These are phyloP conservation scores for Thielaviopsis ethacetica DNA, from an alignment of 2,329 filamentous ascomycete species.

Conservation along the genomic window DNA sequence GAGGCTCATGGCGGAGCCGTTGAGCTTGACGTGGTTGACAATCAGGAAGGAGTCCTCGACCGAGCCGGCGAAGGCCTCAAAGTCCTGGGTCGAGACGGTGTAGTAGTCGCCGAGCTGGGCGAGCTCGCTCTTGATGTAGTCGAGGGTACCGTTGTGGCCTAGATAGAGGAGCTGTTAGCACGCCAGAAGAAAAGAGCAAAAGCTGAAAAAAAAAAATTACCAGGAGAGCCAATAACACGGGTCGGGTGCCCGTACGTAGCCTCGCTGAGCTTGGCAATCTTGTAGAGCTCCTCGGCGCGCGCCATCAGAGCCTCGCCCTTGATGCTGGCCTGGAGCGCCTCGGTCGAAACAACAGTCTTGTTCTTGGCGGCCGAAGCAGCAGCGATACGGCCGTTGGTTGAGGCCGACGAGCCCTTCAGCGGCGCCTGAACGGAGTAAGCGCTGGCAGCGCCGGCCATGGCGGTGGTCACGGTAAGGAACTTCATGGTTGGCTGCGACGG, in stretches of 20 bases:
- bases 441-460: slow-evolving; percentile 9
- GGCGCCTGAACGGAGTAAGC: slow-evolving; percentile 10
- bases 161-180: not conserved
- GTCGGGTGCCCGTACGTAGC: slow-evolving; percentile 52
- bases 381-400: not conserved
- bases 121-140: slow-evolving; percentile 43
- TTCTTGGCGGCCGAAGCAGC: slow-evolving; percentile 12
- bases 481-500: slow-evolving; percentile 4
- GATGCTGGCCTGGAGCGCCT: slow-evolving; percentile 41
- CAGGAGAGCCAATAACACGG: slow-evolving; percentile 51
- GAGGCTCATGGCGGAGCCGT: slow-evolving; percentile 42
- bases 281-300: slow-evolving; percentile 44
- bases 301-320: slow-evolving; percentile 36
- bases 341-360: slow-evolving; percentile 32
- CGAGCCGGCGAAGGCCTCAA: slow-evolving; percentile 44
- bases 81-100: slow-evolving; percentile 43
- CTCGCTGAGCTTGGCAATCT: slow-evolving; percentile 41
- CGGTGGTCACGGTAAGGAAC: slow-evolving; percentile 4
- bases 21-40: slow-evolving; percentile 33
- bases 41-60: slow-evolving; percentile 43
- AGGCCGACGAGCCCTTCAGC: not conserved
- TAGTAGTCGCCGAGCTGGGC: slow-evolving; percentile 43
- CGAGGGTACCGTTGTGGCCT: slow-evolving; percentile 48
- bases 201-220: slow-evolving; percentile 22
- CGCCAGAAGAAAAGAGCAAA: not conserved